Conservation (phyloP, 2,329 filamentous ascomycete species). For the Camillea tinctor region DNA sequence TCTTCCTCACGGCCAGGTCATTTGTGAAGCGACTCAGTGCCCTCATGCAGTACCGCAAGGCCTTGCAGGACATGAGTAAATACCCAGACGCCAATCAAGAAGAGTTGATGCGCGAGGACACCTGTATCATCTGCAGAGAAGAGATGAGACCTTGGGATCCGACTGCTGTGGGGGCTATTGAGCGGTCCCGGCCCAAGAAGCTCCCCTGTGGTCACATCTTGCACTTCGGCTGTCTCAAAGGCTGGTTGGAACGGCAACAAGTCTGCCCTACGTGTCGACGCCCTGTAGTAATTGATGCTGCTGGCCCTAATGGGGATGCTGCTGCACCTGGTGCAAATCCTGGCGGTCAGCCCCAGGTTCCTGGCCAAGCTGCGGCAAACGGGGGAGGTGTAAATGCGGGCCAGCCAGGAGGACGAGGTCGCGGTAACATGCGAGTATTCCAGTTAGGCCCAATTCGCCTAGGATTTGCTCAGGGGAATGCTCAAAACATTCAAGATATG, state of each 20-base stretch:
- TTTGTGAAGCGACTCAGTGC: constrained; percentile 89
- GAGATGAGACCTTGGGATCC: constrained; percentile 83
- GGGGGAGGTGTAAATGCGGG: constrained; percentile 30
- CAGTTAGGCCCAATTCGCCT: constrained; percentile 74
- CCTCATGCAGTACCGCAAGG: constrained; percentile 84
- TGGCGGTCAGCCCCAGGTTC: constrained; percentile 30
- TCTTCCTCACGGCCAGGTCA: constrained; percentile 90
- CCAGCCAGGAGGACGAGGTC: constrained; percentile 35
- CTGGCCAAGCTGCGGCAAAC: constrained; percentile 24
- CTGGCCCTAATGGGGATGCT: constrained; percentile 34
- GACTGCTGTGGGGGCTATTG: constrained; percentile 66
- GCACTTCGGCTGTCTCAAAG: constrained; percentile 90
- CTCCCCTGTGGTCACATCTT: constrained; percentile 94
- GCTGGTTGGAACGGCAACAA: constrained; percentile 96
- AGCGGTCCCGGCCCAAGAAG: constrained; percentile 88
- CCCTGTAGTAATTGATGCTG: constrained; percentile 67
- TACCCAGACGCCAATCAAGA: constrained; percentile 89
- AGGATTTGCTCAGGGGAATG: constrained; percentile 71
- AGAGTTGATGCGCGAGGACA: constrained; percentile 82
- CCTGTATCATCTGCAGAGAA: constrained; percentile 96
- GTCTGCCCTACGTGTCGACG: constrained; percentile 93
- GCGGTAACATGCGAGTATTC: constrained; percentile 57
- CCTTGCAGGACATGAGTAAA: constrained; percentile 89
- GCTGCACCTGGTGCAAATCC: constrained; percentile 32
- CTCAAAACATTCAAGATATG: constrained; percentile 63